Conservation (phyloP, 2,329 filamentous ascomycete species). For the Diplocarpon mali region DNA sequence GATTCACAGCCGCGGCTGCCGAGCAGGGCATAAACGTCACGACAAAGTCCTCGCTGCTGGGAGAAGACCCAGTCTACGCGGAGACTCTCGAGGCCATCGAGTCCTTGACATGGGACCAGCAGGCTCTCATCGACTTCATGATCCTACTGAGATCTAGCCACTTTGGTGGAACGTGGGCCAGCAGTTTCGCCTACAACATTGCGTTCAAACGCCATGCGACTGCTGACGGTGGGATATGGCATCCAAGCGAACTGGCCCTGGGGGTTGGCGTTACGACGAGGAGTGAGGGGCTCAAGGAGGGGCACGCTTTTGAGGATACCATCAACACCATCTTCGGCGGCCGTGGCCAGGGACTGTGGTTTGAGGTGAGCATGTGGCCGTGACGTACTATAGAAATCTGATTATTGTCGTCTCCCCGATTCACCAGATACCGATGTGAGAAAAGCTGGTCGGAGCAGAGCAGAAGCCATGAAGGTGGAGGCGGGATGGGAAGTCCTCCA, state of each 20-base stretch:
- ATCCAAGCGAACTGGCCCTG: not conserved
- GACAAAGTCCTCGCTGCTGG: constrained; percentile 32
- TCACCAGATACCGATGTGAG: no score
- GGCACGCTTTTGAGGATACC: constrained; percentile 9
- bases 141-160: constrained; percentile 32
- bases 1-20: constrained; percentile 29
- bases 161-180: constrained; percentile 33
- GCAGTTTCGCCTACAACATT: constrained; percentile 35
- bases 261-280: not conserved
- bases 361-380: constrained; percentile 15
- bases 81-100: constrained; percentile 20
- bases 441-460: no score
- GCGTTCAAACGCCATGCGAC: constrained; percentile 30
- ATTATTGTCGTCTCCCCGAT: no score
- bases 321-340: constrained; percentile 13
- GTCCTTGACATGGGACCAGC: constrained; percentile 34
- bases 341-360: constrained; percentile 2
- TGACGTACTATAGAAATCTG: not conserved
- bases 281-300: not conserved
- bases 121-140: constrained; percentile 37
- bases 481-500: no score
- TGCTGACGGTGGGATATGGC: constrained; percentile 7
- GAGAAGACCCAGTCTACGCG: constrained; percentile 1
- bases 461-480: no score
- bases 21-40: constrained; percentile 29